Base-by-base conservation (phyloP, 139 green algal genomes). In the Chlamydomonas sp. region DNA sequence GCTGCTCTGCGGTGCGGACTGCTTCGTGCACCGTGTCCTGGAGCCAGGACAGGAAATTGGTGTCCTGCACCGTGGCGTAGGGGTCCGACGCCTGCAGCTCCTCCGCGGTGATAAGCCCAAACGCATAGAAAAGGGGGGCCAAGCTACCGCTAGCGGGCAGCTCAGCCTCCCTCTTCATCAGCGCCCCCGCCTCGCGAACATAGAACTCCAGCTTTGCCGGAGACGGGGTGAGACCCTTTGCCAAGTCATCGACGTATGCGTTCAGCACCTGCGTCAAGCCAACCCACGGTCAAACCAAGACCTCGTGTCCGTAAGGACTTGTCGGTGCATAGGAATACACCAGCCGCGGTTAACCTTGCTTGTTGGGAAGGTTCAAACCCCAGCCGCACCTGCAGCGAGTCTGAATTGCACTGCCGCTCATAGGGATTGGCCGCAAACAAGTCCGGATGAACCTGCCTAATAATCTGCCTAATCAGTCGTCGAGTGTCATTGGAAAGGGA, bases 391-490 rank as follows among this genome's bases (percentile, higher is more conserved):
- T 98, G 96, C 3, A 98, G 86, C 5, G 93, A 93, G 79, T 98
- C 95, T 1, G 93, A 91, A 91, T 98, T 98, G n/a, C 86, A 87
- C n/a, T 92, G 85, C 0, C 92, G 89, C 78, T 97, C 96, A 61
- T 92, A 95, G 1, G 95, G 95, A 73, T 96, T 87, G 2, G 91
- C 86, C 0, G 91, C 75, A 72, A 98, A 98, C 60, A 98, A 85
- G 90, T 98, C 96, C 2, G 96, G 96, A 89, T 98, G 96, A 4
- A 98, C 93, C 59, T 91, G 90, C 58, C 95, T 90, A 17, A 98
- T 93, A 14, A 98, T 89, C 20, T 87, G 88, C 83, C 88, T 89
- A 76, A 88, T 83, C 1, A 88, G 84, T 17, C 84, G 84, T 20
- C 84, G 80, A 2, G 75, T 78, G 49, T 88, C 84, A 20, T 88